phyloP scores from a whole-genome alignment of 176 grass and related monocot species.

The Oryza glaberrima region DNA sequence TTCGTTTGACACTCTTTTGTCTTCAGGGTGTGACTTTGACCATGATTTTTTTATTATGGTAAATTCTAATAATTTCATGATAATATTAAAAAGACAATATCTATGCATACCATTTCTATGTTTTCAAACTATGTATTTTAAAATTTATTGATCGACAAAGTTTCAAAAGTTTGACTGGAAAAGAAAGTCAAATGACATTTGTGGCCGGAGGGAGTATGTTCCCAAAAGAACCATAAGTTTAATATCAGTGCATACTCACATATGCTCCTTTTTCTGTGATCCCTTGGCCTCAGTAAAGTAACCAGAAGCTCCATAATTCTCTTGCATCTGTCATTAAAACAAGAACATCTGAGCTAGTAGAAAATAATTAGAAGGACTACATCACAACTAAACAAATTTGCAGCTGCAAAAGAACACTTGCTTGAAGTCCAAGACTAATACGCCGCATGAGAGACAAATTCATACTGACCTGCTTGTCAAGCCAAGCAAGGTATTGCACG shows the following conservation, averaged over 20 bases:
- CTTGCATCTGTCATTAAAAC: not conserved
- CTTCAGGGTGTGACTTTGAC: too few species aligned
- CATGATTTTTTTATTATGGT: too few species aligned
- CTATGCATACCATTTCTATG: too few species aligned
- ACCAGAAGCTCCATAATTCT: slow-evolving; percentile 86
- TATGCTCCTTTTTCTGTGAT: slow-evolving; percentile 60
- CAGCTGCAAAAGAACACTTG: not conserved
- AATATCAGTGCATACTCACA: slow-evolving; percentile 56
- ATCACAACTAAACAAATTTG: slow-evolving; percentile 10
- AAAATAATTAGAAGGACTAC: not conserved
- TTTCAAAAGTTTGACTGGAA: too few species aligned
- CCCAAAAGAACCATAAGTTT: slow-evolving; percentile 26
- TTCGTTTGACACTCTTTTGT: too few species aligned
- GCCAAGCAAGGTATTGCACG: slow-evolving; percentile 90
- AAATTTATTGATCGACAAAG: too few species aligned
- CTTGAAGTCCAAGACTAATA: not conserved
- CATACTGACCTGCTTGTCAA: slow-evolving; percentile 78
- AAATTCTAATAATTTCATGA: too few species aligned
- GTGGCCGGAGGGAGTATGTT: not conserved
- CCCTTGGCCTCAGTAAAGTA: slow-evolving; percentile 82
- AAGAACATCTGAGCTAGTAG: slow-evolving; percentile 5
- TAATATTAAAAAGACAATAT: too few species aligned
- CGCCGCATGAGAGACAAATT: slow-evolving; percentile 24
- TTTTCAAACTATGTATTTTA: too few species aligned
- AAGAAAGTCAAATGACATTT: too few species aligned